Evolutionary conservation across 257 asterid genomes (phyloP).

Genomic region (Petunia secreta): DNA sequence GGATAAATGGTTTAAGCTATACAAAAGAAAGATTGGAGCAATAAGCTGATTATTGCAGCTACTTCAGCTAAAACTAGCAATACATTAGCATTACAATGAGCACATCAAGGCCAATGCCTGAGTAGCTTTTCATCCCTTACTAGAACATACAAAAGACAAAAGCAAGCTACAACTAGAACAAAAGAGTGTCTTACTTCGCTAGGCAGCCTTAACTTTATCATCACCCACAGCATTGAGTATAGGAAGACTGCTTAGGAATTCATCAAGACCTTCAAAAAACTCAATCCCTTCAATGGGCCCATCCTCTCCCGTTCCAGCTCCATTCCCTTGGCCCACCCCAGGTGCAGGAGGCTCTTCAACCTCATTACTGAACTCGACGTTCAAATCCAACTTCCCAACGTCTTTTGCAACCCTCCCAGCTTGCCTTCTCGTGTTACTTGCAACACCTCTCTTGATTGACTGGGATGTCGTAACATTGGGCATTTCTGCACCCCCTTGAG

Average conservation of each 20-base stretch:
- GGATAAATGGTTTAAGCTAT: not conserved
- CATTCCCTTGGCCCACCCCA: slow-evolving; percentile 57
- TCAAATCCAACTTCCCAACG: slow-evolving; percentile 80
- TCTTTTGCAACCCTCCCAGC: slow-evolving; percentile 73
- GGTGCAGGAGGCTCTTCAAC: slow-evolving; percentile 68
- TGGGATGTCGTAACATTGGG: slow-evolving; percentile 46
- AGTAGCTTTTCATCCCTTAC: slow-evolving; percentile 46
- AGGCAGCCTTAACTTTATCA: slow-evolving; percentile 84
- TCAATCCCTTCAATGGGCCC: slow-evolving; percentile 87
- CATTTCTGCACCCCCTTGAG: slow-evolving; percentile 50
- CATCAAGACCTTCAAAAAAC: slow-evolving; percentile 97
- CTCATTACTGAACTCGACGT: slow-evolving; percentile 90
- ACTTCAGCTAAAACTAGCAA: slow-evolving; percentile 13
- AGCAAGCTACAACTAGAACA: slow-evolving; percentile 43
- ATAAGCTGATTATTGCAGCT: slow-evolving; percentile 29
- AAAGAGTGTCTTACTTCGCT: slow-evolving; percentile 42
- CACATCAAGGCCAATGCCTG: slow-evolving; percentile 35
- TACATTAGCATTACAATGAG: slow-evolving; percentile 30
- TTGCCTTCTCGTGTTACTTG: slow-evolving; percentile 59
- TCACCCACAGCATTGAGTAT: slow-evolving; percentile 79
- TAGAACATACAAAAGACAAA: slow-evolving; percentile 39
- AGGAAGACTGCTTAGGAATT: slow-evolving; percentile 87
- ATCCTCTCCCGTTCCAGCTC: slow-evolving; percentile 69
- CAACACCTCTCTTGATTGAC: slow-evolving; percentile 49
- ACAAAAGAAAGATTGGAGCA: slow-evolving; percentile 19